phyloP scores from a whole-genome alignment of 768 basidiomycete species.

The Agaricus subrufescens region DNA sequence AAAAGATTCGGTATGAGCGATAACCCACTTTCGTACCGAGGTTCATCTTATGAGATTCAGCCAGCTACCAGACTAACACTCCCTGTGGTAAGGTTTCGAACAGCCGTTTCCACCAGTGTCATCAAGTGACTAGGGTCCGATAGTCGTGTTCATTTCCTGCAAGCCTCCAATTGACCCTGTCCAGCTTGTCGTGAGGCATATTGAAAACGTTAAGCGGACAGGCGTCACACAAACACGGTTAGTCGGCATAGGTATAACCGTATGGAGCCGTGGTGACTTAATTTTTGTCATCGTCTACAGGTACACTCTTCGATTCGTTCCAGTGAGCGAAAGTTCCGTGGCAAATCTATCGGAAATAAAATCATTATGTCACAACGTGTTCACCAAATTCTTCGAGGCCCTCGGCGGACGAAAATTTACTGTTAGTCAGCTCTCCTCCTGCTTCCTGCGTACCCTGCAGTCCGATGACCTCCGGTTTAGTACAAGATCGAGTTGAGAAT shows the following conservation, averaged over 20 bases:
- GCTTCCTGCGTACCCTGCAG: neutral
- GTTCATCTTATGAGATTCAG: conserved; percentile 29
- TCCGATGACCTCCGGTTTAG: conserved; percentile 31
- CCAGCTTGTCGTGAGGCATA: conserved; percentile 56
- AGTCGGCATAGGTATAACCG: conserved; percentile 9
- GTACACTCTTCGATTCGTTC: conserved; percentile 65
- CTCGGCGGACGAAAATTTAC: conserved; percentile 40
- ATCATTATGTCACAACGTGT: conserved; percentile 48
- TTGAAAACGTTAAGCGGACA: conserved; percentile 56
- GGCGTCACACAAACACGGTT: conserved; percentile 67
- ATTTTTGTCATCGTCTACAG: conserved; percentile 28
- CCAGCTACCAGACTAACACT: conserved; percentile 74
- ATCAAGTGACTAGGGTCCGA: conserved; percentile 3
- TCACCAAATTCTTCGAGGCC: conserved; percentile 48
- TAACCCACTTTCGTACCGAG: neutral
- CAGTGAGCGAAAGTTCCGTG: conserved; percentile 61
- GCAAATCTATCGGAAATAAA: conserved; percentile 71
- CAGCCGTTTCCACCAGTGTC: neutral
- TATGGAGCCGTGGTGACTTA: neutral
- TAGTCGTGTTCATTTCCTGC: conserved; percentile 80
- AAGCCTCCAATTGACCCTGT: conserved; percentile 76
- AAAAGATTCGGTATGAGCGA: conserved; percentile 54
- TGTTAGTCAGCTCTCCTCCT: conserved; percentile 26
- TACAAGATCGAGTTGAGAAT: conserved; percentile 78
- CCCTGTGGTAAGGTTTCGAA: conserved; percentile 54